These are phyloP conservation scores for Pharnaceum exiguum DNA, from an alignment of 148 eudicot genomes.

Conservation along the genomic window DNA sequence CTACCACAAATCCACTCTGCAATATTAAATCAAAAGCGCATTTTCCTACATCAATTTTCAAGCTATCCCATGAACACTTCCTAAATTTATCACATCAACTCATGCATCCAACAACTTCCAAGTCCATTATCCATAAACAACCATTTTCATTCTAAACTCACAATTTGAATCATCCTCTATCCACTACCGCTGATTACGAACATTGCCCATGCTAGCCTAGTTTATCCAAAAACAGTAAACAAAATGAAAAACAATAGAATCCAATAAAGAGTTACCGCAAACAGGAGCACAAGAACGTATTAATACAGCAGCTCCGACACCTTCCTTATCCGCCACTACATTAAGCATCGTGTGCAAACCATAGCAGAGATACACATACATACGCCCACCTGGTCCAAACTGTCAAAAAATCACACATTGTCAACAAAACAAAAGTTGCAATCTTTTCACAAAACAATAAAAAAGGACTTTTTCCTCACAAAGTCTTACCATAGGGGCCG, in stretches of 20 bases:
- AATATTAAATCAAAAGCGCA: background rate
- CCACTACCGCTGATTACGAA: no score
- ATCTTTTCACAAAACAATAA: background rate
- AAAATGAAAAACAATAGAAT: background rate
- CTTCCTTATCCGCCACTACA: constrained; percentile 91
- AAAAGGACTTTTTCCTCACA: background rate
- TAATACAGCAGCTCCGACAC: constrained; percentile 85
- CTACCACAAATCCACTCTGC: background rate
- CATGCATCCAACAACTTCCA: no score
- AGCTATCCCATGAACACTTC: background rate
- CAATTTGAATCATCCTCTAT: no score
- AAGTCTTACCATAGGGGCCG: constrained; percentile 80
- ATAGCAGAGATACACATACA: constrained; percentile 93
- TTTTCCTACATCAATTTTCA: background rate
- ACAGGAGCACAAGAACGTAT: constrained; percentile 93
- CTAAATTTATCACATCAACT: background rate
- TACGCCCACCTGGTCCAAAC: constrained; percentile 97
- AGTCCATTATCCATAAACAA: background rate
- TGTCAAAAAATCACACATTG: constrained; percentile 9
- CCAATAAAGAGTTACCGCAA: constrained; percentile 40
- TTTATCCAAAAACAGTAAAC: constrained; percentile 4
- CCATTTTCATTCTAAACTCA: no score
- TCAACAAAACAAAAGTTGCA: background rate
- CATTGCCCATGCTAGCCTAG: no score
- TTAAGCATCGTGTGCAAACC: constrained; percentile 92